These are phyloP conservation scores for Mucor mucedo DNA, from an alignment of 371 early-diverging fungal genomes.

Conservation along the genomic window DNA sequence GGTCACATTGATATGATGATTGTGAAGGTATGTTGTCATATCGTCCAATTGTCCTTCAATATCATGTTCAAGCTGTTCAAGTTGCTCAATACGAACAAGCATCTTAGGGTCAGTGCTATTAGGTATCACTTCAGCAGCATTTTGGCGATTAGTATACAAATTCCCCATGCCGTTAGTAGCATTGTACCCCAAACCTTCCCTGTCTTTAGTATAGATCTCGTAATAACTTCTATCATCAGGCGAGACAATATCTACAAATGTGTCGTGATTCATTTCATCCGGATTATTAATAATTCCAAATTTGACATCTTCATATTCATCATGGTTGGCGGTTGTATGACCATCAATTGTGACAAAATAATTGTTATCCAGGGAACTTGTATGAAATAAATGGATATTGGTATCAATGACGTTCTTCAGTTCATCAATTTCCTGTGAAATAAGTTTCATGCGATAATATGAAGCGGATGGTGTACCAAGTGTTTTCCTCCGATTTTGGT, in stretches of 20 bases:
- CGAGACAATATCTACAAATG: no score
- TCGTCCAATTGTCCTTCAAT: slow-evolving; percentile 17
- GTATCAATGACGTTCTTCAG: neutral
- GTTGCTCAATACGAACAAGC: neutral
- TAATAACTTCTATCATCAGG: no score
- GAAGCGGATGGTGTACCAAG: no score
- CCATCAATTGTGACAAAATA: neutral
- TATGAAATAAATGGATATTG: neutral
- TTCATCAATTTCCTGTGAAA: neutral
- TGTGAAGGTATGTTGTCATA: slow-evolving; percentile 1
- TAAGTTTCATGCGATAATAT: no score
- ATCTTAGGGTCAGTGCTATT: neutral
- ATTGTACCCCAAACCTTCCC: no score
- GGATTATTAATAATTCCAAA: no score
- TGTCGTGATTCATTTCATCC: no score
- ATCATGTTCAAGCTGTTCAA: slow-evolving; percentile 6
- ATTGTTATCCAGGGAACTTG: neutral
- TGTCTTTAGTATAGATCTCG: no score
- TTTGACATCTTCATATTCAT: neutral
- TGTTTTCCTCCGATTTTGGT: no score
- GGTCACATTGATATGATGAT: neutral
- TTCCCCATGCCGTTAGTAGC: no score
- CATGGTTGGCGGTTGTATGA: neutral
- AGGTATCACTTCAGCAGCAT: neutral
- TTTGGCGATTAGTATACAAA: neutral